Conservation (phyloP, 2,329 filamentous ascomycete genomes). For the Diplodia seriata region DNA sequence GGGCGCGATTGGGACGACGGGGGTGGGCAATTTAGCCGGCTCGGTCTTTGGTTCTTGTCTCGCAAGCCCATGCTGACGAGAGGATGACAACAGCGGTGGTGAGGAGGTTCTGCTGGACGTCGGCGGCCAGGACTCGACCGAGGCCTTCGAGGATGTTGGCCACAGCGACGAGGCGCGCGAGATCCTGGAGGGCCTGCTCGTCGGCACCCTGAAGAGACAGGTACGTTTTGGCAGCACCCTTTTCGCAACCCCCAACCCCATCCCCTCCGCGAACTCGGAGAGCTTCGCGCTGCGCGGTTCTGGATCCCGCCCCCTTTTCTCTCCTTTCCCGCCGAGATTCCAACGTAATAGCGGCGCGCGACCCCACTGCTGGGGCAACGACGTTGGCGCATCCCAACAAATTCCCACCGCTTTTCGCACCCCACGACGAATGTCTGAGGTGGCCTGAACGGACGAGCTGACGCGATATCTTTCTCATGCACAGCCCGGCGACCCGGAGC, state of each 20-base stretch:
- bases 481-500: constrained; percentile 80
- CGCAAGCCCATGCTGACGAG: constrained; percentile 12
- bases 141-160: constrained; percentile 98
- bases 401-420: background rate
- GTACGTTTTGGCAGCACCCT: constrained; percentile 37
- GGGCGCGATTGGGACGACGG: constrained; percentile 2
- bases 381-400: background rate
- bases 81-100: constrained; percentile 72
- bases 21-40: background rate
- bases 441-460: constrained; percentile 11
- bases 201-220: constrained; percentile 48
- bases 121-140: constrained; percentile 92
- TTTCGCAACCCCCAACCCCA: background rate
- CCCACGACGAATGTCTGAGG: background rate
- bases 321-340: background rate
- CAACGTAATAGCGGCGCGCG: background rate
- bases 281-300: background rate
- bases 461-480: background rate
- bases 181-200: constrained; percentile 69
- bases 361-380: background rate
- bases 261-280: constrained; percentile 1
- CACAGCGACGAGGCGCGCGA: constrained; percentile 98
- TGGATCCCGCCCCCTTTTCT: background rate
- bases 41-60: background rate
- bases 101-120: constrained; percentile 98